Evolutionary conservation across 305 asterid species (phyloP), one percentile per base, ranked within the genome.

Genomic region (Fraxinus sp.): DNA sequence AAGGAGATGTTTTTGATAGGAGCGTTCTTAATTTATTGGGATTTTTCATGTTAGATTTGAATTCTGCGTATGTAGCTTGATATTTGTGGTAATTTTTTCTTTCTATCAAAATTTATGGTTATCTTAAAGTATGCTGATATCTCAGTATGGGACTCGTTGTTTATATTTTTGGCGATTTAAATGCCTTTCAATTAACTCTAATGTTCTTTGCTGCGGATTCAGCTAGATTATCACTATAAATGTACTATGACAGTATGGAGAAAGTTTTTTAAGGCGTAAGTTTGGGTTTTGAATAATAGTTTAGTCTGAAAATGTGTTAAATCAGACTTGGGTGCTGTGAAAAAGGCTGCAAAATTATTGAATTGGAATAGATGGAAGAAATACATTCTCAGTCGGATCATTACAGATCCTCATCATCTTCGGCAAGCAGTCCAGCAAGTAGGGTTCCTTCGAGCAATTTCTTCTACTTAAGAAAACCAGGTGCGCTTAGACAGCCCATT

Each of bases 301-400:
- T 76, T 57, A 52, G 26, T 30, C 18, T 72, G 79, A 43, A 36
- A 7, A 7, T 49, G 66, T 66, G 81, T 39, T 84, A 41, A 41
- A 78, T 81, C 62, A 73, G 66, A 35, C 11, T 57, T 64, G 77
- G 83, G 79, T 81, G 55, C 78, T 78, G 76, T 78, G 73, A 26
- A 75, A 35, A 9, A 80, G 77, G 82, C 37, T 79, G 26, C 30
- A 39, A 74, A 71, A 82, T 52, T 9, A 7, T 64, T 22, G 73
- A 41, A 20, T 64, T n/a, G 33, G 37, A 78, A 81, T 71, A 81
- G 80, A 97, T 97, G 99, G 98, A 97, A 87, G 99, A 97, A 87
- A 95, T 97, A 88, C 98, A 93, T 77, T 91, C 98, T 46, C 99
- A 95, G 16, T 92, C 98, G 0, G 99, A 97, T 90, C 97, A 92